A percentile compares a stretch with the other conserved stretches of the same genome.
Conservation (phyloP, 1,284 basidiomycete species). For the Cystobasidium slooffiae region DNA sequence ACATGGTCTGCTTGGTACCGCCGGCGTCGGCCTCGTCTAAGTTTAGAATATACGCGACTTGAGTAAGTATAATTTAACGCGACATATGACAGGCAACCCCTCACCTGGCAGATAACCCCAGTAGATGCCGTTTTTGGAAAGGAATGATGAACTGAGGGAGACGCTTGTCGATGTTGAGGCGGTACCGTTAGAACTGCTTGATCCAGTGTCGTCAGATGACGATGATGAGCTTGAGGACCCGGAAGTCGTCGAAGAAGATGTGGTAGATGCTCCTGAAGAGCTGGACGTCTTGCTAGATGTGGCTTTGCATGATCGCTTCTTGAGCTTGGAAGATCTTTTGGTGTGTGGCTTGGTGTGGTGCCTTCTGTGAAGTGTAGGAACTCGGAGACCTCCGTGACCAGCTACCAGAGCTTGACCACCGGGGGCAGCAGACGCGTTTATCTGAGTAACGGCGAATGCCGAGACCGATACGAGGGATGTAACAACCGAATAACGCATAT, state of each 20-base stretch:
- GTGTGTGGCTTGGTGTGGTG: conserved; percentile 6
- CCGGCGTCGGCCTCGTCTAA: conserved; percentile 53
- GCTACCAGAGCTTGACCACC: not conserved
- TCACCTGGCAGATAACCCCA: conserved; percentile 50
- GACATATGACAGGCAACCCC: not conserved
- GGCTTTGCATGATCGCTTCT: conserved; percentile 32
- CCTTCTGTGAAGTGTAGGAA: not conserved
- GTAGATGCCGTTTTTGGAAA: conserved; percentile 51
- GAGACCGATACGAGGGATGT: not conserved
- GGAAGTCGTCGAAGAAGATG: not conserved
- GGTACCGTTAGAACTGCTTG: not conserved
- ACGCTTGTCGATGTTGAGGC: conserved; percentile 5
- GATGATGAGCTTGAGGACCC: not conserved
- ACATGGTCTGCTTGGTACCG: conserved; percentile 52
- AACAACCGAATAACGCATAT: not conserved
- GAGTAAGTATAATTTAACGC: not conserved
- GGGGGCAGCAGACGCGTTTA: not conserved
- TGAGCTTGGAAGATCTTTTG: not conserved
- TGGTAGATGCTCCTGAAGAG: conserved; percentile 8
- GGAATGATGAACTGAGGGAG: conserved; percentile 31
- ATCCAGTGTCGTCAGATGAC: not conserved
- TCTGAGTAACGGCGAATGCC: not conserved
- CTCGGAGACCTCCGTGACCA: not conserved
- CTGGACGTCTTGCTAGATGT: conserved; percentile 3
- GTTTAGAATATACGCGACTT: not conserved